phyloP scores from a whole-genome alignment of 1,139 yeast species.

The Magnusiomyces magnusii region DNA sequence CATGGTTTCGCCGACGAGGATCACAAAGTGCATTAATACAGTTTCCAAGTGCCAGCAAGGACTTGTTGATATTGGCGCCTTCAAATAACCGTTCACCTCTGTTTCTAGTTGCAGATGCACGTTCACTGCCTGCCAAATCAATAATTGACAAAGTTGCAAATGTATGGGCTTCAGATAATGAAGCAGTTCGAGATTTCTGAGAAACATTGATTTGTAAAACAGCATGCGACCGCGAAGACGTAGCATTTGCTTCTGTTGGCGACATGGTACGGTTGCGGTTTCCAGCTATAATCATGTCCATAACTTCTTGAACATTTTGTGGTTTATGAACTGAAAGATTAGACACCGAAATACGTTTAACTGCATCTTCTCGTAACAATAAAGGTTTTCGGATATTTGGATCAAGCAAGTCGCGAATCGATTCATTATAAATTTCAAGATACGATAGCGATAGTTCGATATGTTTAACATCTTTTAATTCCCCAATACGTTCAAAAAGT shows the following conservation, averaged over 20 bases:
- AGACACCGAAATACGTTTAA: conserved; percentile 61
- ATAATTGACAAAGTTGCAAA: conserved; percentile 79
- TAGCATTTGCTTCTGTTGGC: conserved; percentile 85
- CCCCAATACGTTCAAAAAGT: conserved; percentile 54
- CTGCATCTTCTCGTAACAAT: conserved; percentile 63
- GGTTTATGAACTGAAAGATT: conserved; percentile 66
- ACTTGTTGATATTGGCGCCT: conserved; percentile 88
- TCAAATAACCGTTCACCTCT: conserved; percentile 73
- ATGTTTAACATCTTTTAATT: conserved; percentile 45
- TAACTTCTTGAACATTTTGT: conserved; percentile 57
- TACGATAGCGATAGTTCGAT: conserved; percentile 64
- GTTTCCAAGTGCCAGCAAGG: conserved; percentile 82
- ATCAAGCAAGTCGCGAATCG: conserved; percentile 66
- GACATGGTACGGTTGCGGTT: conserved; percentile 73
- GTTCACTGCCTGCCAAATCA: conserved; percentile 90
- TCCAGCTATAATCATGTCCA: conserved; percentile 68
- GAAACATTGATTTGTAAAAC: conserved; percentile 74
- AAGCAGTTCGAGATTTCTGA: conserved; percentile 56
- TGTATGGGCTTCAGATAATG: conserved; percentile 57
- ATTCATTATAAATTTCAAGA: conserved; percentile 85
- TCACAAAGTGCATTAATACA: conserved; percentile 91
- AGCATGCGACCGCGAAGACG: conserved; percentile 90
- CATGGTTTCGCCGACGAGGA: conserved; percentile 56
- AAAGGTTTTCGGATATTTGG: conserved; percentile 45
- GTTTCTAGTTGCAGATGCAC: conserved; percentile 85